phyloP scores from a whole-genome alignment of 495 filamentous ascomycete genomes.

The Penicillium paradoxum region DNA sequence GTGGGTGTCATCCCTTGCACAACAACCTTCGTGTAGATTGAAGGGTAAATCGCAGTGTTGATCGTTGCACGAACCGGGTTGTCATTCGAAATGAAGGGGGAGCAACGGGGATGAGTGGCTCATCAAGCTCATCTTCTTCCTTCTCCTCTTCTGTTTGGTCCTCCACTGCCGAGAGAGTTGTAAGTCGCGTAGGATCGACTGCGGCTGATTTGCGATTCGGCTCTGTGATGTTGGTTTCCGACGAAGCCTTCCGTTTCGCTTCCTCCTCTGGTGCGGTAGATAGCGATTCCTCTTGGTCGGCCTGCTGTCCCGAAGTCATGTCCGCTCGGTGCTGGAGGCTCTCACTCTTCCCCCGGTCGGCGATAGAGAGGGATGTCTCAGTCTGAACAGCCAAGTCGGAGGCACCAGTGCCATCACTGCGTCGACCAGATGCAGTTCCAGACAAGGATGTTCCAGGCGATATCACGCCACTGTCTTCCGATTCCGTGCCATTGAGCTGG shows the following conservation, averaged over 20 bases:
- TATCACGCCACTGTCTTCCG: conserved; percentile 6
- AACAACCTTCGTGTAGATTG: conserved; percentile 85
- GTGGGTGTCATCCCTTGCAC: conserved; percentile 69
- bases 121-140: conserved; percentile 27
- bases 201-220: conserved; percentile 17
- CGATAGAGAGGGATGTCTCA: conserved; percentile 21
- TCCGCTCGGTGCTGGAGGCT: conserved; percentile 10
- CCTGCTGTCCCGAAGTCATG: conserved; percentile 4
- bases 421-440: neutral
- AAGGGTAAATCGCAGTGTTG: conserved; percentile 63
- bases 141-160: conserved; percentile 24
- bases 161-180: conserved; percentile 11
- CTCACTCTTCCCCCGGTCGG: conserved; percentile 20
- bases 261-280: conserved; percentile 24
- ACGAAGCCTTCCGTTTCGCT: conserved; percentile 23
- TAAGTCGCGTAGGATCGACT: conserved; percentile 2
- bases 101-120: conserved; percentile 54
- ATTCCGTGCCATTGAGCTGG: conserved; percentile 1
- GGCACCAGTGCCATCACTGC: conserved; percentile 17
- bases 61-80: conserved; percentile 73
- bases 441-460: conserved; percentile 9
- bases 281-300: conserved; percentile 21
- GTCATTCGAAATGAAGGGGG: conserved; percentile 61
- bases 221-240: conserved; percentile 32
- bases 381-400: conserved; percentile 31